Evolutionary conservation across 176 grass and related monocot species (phyloP), one percentile per base, ranked within the genome.

Genomic region (Melocanna baccifera): DNA sequence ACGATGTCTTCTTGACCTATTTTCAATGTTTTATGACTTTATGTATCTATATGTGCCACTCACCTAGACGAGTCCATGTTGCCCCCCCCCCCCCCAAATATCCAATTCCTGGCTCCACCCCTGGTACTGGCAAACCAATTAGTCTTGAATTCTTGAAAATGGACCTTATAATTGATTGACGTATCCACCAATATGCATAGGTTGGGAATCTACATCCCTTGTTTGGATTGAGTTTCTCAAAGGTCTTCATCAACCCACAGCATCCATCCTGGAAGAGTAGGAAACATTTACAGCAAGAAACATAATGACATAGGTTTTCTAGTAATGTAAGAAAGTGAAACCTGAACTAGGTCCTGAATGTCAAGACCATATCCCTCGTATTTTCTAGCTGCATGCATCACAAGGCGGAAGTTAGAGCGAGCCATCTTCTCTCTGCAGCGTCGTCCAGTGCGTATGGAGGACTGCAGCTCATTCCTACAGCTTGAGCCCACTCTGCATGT

Each of bases 141-240:
- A 86, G 75, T 67, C 96, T 91, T 46, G 96, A 95, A 43, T 95
- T 84, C 86, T 89, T 89, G 84, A 81, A 94, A 30, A 98, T 95
- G 28, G 94, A 88, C 74, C 90, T 98, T 57, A 85, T 98, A 45
- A 98, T 95, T 0, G 86, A 91, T 42, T 97, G 91, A 4, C 89
- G 91, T 74, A 98, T 93, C 96, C 96, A 98, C 91, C 91, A 98
- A 41, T 90, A 91, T 11, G 96, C 96, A 16, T 98, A 98, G 14
- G 93, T 93, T 14, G 91, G 77, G 86, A 95, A 95, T 80, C 93
- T 88, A 56, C 80, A 91, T 32, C 96, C 96, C 85, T 89, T 90
- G 83, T 84, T 87, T 29, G 91, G 89, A 82, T 98, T 90, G 80
- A 95, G 95, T 75, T 98, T 98, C 85, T 89, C 91, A 77, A 98